phyloP scores from a whole-genome alignment of 1,284 basidiomycete species.

The Cryptococcus jaspeensis region DNA sequence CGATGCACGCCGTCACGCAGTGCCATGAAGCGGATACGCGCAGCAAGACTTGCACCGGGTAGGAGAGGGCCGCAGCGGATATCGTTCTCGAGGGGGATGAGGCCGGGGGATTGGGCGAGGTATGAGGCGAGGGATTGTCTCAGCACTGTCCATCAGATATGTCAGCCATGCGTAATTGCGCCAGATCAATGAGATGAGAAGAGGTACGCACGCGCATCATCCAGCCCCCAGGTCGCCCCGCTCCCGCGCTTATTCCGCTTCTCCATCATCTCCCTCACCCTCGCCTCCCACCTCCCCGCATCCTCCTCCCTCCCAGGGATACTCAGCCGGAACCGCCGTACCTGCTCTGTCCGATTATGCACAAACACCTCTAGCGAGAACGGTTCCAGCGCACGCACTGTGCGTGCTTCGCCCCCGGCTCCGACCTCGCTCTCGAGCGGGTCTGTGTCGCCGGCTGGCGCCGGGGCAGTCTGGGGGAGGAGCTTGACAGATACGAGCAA shows the following conservation, averaged over 20 bases:
- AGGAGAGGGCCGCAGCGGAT: constrained; percentile 76
- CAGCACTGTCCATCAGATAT: constrained; percentile 5
- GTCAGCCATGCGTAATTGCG: background rate
- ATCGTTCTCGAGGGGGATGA: constrained; percentile 75
- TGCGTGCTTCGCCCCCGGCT: constrained; percentile 11
- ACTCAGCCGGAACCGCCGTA: constrained; percentile 71
- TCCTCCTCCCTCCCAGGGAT: constrained; percentile 60
- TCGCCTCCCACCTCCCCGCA: constrained; percentile 15
- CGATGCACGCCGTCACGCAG: constrained; percentile 74
- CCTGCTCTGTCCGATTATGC: constrained; percentile 76
- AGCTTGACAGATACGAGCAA: constrained; percentile 73
- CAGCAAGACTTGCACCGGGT: constrained; percentile 76
- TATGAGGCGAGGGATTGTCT: constrained; percentile 27
- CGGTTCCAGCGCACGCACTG: constrained; percentile 65
- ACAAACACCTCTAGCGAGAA: constrained; percentile 86
- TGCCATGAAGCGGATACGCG: constrained; percentile 81
- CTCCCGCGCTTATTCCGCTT: constrained; percentile 17
- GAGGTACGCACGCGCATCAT: constrained; percentile 26
- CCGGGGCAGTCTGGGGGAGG: constrained; percentile 42
- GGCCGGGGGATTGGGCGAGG: constrained; percentile 52
- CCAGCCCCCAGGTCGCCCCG: constrained; percentile 25
- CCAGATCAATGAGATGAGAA: background rate
- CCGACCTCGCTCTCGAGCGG: background rate
- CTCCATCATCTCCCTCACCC: constrained; percentile 27
- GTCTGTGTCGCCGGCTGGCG: constrained; percentile 19